phyloP scores from a whole-genome alignment of 306 rosid species.

The Parietaria judaica region DNA sequence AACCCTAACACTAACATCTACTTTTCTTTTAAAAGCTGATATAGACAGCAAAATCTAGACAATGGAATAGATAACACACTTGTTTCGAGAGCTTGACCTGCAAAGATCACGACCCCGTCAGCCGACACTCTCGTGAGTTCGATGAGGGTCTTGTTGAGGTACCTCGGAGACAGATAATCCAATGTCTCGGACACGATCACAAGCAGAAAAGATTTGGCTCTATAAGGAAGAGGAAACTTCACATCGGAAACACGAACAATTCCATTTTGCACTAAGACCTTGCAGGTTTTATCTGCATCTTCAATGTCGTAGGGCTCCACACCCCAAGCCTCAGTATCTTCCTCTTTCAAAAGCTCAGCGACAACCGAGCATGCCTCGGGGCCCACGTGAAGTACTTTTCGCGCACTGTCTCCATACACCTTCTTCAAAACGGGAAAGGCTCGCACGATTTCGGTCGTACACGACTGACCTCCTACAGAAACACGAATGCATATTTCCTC shows the following conservation, averaged over 20 bases:
- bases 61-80: too few relatives aligned
- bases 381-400: constrained; percentile 74
- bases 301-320: constrained; percentile 65
- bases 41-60: too few relatives aligned
- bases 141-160: constrained; percentile 71
- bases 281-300: constrained; percentile 55
- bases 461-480: constrained; percentile 58
- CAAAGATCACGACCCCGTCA: constrained; percentile 51
- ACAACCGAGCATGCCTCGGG: constrained; percentile 81
- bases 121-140: constrained; percentile 59
- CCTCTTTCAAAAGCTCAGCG: constrained; percentile 47
- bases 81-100: constrained; percentile 23
- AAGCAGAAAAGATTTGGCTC: constrained; percentile 57
- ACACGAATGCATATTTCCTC: constrained; percentile 29
- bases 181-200: constrained; percentile 65
- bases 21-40: neutral
- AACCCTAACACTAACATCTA: neutral
- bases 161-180: constrained; percentile 63
- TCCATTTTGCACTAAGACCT: constrained; percentile 48
- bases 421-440: constrained; percentile 59
- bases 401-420: constrained; percentile 63
- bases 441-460: constrained; percentile 62
- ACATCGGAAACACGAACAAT: constrained; percentile 57
- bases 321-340: constrained; percentile 79
- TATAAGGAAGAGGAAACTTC: constrained; percentile 66